Percentiles rank a stretch among this genome's conserved stretches.
Evolutionary conservation across 805 yeast species (phyloP).

Genomic region (Candida vaughaniae): DNA sequence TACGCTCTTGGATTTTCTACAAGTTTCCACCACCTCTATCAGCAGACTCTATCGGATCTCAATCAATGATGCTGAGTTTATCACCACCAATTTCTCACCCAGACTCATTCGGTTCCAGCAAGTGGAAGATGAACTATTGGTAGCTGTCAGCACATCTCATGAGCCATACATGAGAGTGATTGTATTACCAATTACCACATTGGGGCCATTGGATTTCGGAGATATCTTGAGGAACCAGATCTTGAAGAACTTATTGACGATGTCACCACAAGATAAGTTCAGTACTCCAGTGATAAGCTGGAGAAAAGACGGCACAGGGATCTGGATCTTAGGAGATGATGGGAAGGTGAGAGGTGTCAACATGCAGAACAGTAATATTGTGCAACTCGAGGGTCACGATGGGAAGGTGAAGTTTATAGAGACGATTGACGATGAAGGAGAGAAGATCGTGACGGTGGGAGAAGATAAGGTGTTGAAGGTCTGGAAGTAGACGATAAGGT

Average conservation of each 20-base stretch:
- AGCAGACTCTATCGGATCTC: slow-evolving; percentile 49
- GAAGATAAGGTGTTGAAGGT: slow-evolving; percentile 26
- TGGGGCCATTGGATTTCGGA: slow-evolving; percentile 6
- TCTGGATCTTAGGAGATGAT: slow-evolving; percentile 72
- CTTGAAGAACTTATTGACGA: slow-evolving; percentile 36
- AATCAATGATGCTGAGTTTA: slow-evolving; percentile 71
- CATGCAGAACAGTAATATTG: slow-evolving; percentile 34
- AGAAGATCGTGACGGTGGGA: slow-evolving; percentile 48
- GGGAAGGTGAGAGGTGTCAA: slow-evolving; percentile 64
- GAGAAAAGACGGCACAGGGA: slow-evolving; percentile 46
- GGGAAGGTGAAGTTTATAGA: slow-evolving; percentile 47
- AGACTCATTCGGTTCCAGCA: slow-evolving; percentile 26
- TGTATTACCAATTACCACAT: slow-evolving; percentile 46
- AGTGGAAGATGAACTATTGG: slow-evolving; percentile 28
- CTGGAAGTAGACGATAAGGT: slow-evolving; percentile 12
- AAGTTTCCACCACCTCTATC: slow-evolving; percentile 14
- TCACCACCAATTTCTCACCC: slow-evolving; percentile 62
- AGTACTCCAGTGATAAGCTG: slow-evolving; percentile 50
- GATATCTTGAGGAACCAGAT: slow-evolving; percentile 26
- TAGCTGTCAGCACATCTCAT: slow-evolving; percentile 74
- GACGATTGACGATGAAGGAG: slow-evolving; percentile 23
- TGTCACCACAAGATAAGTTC: slow-evolving; percentile 69
- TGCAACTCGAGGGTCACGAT: slow-evolving; percentile 35
- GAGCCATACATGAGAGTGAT: slow-evolving; percentile 74
- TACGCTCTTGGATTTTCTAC: slow-evolving; percentile 47